Conservation (phyloP, 2,329 filamentous ascomycete species). For the Chrysosporium keratinophilum region DNA sequence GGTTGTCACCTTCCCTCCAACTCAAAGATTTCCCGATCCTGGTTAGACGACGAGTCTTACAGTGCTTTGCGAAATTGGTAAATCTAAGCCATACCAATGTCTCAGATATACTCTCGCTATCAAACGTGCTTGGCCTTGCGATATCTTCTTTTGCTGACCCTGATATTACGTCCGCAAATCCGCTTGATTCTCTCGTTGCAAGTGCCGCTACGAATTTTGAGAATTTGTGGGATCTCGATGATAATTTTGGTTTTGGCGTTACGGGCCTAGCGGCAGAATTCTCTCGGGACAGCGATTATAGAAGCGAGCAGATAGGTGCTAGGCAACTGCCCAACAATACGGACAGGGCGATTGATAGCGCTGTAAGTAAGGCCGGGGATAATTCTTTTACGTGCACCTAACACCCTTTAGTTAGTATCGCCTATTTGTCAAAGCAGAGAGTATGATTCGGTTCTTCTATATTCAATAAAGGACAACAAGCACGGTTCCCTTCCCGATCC, state of each 20-base stretch:
- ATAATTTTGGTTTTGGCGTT: conserved; percentile 91
- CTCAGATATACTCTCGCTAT: conserved; percentile 76
- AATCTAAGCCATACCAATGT: conserved; percentile 77
- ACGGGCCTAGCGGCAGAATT: conserved; percentile 75
- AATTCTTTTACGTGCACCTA: not conserved
- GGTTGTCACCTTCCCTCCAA: conserved; percentile 74
- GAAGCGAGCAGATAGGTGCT: conserved; percentile 30
- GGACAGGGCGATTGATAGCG: conserved; percentile 40
- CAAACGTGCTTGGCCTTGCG: conserved; percentile 79
- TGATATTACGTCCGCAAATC: conserved; percentile 59
- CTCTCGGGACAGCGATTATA: conserved; percentile 57
- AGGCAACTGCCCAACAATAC: conserved; percentile 19
- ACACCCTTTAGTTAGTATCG: conserved; percentile 30
- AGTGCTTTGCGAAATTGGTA: conserved; percentile 88
- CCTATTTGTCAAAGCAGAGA: conserved; percentile 77
- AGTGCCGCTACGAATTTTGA: conserved; percentile 84
- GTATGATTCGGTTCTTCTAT: conserved; percentile 77
- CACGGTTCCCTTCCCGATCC: conserved; percentile 54
- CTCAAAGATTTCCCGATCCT: conserved; percentile 84
- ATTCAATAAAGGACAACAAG: conserved; percentile 45
- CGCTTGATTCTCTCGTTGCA: conserved; percentile 81
- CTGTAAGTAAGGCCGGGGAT: conserved; percentile 24
- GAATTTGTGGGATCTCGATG: conserved; percentile 85
- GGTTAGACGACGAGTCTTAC: conserved; percentile 83
- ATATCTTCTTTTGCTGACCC: conserved; percentile 89